Evolutionary conservation across 1,284 basidiomycete species (phyloP), one percentile per base, ranked within the genome.

Genomic region (Volvariella volvacea): DNA sequence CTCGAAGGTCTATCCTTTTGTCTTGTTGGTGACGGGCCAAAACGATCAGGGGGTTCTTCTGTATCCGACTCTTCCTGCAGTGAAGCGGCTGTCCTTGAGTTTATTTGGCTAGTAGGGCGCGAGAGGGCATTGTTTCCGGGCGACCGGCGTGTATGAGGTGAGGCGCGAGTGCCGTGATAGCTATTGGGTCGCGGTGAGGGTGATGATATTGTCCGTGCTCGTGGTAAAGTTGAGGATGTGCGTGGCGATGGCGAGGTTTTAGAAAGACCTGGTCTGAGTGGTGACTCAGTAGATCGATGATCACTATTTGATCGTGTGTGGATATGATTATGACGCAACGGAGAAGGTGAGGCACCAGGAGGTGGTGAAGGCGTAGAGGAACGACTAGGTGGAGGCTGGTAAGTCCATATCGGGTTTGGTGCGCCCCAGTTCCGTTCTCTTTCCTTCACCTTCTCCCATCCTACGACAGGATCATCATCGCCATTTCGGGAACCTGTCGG

Each of bases 381-480:
- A 4, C 55, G 48, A 8, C 43, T 43, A 44, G 51, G 41, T 21
- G 39, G 37, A 8, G 50, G 34, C 8, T 36, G n/a, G 34, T 36
- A 20, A 36, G 54, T 50, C 78, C 79, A 80, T 43, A 67, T 68
- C 10, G 76, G 78, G 33, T 66, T 68, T 12, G 71, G 73, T 3
- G 77, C 70, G 55, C 76, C 78, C 80, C 80, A 81, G 55, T 81
- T 81, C 32, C 75, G 55, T 53, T 67, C 65, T 32, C 63, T 57
- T 52, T 68, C 54, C 42, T 77, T 71, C 14, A 58, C 46, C 6
- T 65, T 48, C 48, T 71, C 67, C 22, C 60, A 50, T 2, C 60
- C 56, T 36, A 36, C 34, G 10, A 47, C 61, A n/a, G 67, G 63
- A 20, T 65, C 60, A 9, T 43, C 54, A 49, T 63, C 67, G 19